These are phyloP conservation scores for Daldinia bambusicola DNA, from an alignment of 495 filamentous ascomycete species.

Conservation along the genomic window DNA sequence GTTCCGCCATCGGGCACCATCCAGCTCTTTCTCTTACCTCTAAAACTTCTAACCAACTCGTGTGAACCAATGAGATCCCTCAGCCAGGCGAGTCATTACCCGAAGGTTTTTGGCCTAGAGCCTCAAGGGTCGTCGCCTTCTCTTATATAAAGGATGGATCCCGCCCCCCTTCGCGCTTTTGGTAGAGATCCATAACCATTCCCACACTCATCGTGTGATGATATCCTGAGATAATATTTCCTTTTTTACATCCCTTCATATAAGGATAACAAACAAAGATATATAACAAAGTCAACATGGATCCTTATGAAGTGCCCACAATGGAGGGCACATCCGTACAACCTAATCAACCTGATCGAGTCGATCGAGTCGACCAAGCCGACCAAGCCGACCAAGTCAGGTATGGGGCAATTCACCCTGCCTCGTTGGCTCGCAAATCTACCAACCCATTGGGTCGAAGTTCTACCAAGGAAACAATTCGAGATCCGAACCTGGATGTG, in stretches of 20 bases:
- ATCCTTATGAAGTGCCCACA: slow-evolving; percentile 20
- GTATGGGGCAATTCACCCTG: slow-evolving; percentile 28
- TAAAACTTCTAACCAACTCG: slow-evolving; percentile 18
- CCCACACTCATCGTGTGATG: neutral
- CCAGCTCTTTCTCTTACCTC: slow-evolving; percentile 34
- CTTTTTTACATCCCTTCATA: slow-evolving; percentile 6
- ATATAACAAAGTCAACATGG: slow-evolving; percentile 21
- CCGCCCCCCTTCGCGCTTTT: slow-evolving; percentile 26
- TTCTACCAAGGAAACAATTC: slow-evolving; percentile 34
- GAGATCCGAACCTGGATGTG: slow-evolving; percentile 48
- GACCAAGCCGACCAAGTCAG: slow-evolving; percentile 13
- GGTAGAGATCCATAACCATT: slow-evolving; percentile 15
- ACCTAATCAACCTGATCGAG: neutral
- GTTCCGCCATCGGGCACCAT: slow-evolving; percentile 39
- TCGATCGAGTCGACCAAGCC: neutral
- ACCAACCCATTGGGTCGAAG: slow-evolving; percentile 30
- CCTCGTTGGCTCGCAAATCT: slow-evolving; percentile 14
- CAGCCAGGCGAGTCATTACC: neutral
- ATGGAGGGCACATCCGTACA: slow-evolving; percentile 15
- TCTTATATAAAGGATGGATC: slow-evolving; percentile 40
- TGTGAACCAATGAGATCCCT: slow-evolving; percentile 28
- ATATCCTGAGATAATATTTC: slow-evolving; percentile 11
- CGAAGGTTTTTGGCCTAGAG: slow-evolving; percentile 15
- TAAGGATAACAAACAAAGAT: slow-evolving; percentile 21
- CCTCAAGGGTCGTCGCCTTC: slow-evolving; percentile 12